Conservation (phyloP, 2,329 filamentous ascomycete genomes). For the Colletotrichum horii region DNA sequence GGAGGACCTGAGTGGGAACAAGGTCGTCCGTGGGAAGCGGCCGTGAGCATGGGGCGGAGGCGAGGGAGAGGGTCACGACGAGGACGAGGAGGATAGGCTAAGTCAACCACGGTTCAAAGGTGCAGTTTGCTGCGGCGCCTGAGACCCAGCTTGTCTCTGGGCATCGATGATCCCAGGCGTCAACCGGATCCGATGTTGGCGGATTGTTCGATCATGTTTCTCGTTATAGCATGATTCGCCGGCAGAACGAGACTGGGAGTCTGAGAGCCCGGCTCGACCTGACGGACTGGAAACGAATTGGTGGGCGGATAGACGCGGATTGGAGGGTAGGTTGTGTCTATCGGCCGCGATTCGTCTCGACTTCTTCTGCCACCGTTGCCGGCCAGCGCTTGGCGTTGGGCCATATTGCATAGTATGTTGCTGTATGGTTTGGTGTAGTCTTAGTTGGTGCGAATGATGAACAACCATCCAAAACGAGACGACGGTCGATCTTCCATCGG, state of each 20-base stretch:
- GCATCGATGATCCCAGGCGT: conserved; percentile 3
- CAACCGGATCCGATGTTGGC: conserved; percentile 2
- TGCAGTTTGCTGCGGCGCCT: conserved; percentile 4
- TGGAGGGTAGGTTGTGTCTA: neutral
- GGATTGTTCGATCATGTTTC: neutral
- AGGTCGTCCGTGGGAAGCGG: neutral
- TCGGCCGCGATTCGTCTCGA: neutral
- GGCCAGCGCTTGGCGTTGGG: conserved; percentile 1
- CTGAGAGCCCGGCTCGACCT: conserved; percentile 19
- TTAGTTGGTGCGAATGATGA: neutral
- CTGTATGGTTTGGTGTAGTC: neutral
- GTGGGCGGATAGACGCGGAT: neutral
- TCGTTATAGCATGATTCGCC: conserved; percentile 21
- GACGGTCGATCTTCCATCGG: conserved; percentile 16
- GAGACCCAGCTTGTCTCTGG: conserved; percentile 15
- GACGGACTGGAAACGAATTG: conserved; percentile 7
- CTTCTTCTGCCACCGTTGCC: neutral
- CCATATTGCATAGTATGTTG: neutral
- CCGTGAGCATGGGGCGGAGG: neutral
- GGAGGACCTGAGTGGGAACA: conserved; percentile 14
- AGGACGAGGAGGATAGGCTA: neutral
- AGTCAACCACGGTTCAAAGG: neutral
- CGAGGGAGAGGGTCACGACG: neutral
- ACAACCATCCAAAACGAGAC: conserved; percentile 14
- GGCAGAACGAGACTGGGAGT: conserved; percentile 11